A percentile compares a stretch with the other conserved stretches of the same genome.
Conservation (phyloP, 2,329 filamentous ascomycete genomes). For the Arthrobotrys conoides region DNA sequence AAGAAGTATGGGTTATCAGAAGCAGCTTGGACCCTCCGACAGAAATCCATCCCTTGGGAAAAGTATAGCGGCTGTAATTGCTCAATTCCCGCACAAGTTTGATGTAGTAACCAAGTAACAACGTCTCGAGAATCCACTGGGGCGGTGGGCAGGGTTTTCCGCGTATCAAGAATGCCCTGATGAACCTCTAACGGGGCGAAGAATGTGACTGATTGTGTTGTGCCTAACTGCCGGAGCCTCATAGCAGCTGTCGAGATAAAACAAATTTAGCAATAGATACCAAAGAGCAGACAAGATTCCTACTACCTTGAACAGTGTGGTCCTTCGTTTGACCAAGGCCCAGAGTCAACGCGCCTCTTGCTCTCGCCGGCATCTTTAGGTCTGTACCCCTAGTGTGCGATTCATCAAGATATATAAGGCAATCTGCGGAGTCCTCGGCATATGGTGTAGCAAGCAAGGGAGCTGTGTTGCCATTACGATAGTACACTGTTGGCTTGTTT, state of each 20-base stretch:
- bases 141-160: slow-evolving; percentile 23
- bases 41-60: slow-evolving; percentile 75
- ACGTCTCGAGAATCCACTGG: slow-evolving; percentile 70
- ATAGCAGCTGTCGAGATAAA: slow-evolving; percentile 67
- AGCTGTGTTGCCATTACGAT: slow-evolving; percentile 63
- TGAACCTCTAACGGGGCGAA: slow-evolving; percentile 72
- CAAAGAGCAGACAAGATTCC: neutral
- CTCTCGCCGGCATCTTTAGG: slow-evolving; percentile 71
- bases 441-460: slow-evolving; percentile 71
- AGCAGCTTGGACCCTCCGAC: slow-evolving; percentile 71
- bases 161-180: slow-evolving; percentile 69
- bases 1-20: slow-evolving; percentile 68
- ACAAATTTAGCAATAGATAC: neutral
- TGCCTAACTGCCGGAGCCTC: slow-evolving; percentile 77
- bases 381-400: slow-evolving; percentile 73
- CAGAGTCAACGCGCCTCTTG: slow-evolving; percentile 77
- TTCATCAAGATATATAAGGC: slow-evolving; percentile 79
- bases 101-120: slow-evolving; percentile 75
- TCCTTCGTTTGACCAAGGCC: slow-evolving; percentile 78
- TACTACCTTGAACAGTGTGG: slow-evolving; percentile 75
- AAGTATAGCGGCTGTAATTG: slow-evolving; percentile 74
- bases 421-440: slow-evolving; percentile 66
- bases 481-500: slow-evolving; percentile 21
- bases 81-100: slow-evolving; percentile 74
- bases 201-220: slow-evolving; percentile 76